A percentile compares a stretch with the other conserved stretches of the same genome.
Evolutionary conservation across 176 grass and related monocot genomes (phyloP).

Genomic region (Paspalum vaginatum): DNA sequence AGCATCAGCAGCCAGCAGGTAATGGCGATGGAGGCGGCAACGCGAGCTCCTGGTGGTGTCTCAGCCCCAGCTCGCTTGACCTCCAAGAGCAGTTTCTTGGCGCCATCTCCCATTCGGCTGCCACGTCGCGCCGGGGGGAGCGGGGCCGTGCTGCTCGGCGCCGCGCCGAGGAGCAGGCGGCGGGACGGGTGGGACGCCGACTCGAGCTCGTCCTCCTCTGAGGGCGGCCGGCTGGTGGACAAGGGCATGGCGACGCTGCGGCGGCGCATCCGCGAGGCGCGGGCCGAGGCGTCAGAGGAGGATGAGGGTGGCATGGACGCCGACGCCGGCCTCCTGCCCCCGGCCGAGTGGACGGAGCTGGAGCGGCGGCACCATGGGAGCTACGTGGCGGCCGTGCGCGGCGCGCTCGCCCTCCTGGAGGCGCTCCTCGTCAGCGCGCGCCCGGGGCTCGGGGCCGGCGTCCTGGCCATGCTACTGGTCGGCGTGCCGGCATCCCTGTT

Average conservation of each 20-base stretch:
- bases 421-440: slow-evolving; percentile 50
- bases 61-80: not conserved
- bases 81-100: not conserved
- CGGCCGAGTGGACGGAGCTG: slow-evolving; percentile 57
- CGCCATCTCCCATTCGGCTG: not conserved
- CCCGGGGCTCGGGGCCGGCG: slow-evolving; percentile 52
- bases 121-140: not conserved
- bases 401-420: slow-evolving; percentile 49
- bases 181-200: slow-evolving; percentile 17
- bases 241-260: slow-evolving; percentile 71
- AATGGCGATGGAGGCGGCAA: slow-evolving; percentile 17
- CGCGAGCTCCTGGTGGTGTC: not conserved
- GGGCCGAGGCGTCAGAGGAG: slow-evolving; percentile 29
- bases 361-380: slow-evolving; percentile 63
- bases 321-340: not conserved
- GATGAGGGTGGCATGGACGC: not conserved
- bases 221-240: slow-evolving; percentile 47
- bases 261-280: slow-evolving; percentile 56
- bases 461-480: slow-evolving; percentile 53
- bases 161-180: slow-evolving; percentile 8
- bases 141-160: slow-evolving; percentile 3
- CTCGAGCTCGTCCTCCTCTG: not conserved
- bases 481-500: slow-evolving; percentile 56
- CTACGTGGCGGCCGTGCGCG: slow-evolving; percentile 56
- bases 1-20: not conserved